Evolutionary conservation across 2,329 filamentous ascomycete species (phyloP).

Genomic region (Apiospora sp.): DNA sequence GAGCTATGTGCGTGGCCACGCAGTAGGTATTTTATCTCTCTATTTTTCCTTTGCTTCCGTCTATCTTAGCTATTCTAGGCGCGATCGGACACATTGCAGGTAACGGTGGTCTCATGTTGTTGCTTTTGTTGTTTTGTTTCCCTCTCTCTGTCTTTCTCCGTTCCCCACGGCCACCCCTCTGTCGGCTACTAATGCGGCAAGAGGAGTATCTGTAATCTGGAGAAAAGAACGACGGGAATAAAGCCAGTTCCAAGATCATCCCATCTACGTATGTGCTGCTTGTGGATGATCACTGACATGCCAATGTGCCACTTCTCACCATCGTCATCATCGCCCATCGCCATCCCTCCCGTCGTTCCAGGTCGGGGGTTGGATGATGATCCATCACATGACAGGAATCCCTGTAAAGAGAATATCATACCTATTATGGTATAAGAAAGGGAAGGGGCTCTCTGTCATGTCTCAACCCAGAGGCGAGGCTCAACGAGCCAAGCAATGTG

Average conservation of each 20-base stretch:
- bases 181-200: not conserved
- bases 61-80: not conserved
- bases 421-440: not conserved
- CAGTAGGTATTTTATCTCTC: not conserved
- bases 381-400: not conserved
- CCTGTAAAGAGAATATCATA: not conserved
- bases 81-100: not conserved
- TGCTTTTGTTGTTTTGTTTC: not conserved
- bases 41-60: not conserved
- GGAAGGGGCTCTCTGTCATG: not conserved
- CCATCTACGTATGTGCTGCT: not conserved
- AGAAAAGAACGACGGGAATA: not conserved
- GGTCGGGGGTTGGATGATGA: not conserved
- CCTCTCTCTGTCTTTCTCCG: not conserved
- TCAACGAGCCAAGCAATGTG: not conserved
- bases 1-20: not conserved
- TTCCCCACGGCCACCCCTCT: not conserved
- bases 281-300: not conserved
- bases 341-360: not conserved
- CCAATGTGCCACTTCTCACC: not conserved
- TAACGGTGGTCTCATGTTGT: constrained; percentile 3
- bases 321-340: not conserved
- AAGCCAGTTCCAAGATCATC: not conserved
- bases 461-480: constrained; percentile 1
- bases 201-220: not conserved